phyloP scores from a whole-genome alignment of 2,329 filamentous ascomycete species.

The Ilyonectria robusta region DNA sequence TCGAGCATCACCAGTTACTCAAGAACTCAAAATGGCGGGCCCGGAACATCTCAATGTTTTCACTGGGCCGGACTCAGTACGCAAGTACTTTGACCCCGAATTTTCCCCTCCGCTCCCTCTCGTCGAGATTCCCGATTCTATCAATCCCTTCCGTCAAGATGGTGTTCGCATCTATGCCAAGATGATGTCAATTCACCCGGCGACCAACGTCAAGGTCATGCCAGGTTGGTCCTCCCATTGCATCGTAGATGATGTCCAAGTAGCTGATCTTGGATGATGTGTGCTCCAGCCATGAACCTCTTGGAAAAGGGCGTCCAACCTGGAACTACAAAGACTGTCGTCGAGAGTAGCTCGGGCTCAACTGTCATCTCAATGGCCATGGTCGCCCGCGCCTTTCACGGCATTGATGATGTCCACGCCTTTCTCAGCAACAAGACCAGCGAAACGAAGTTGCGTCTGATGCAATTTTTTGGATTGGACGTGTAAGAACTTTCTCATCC shows the following conservation, averaged over 20 bases:
- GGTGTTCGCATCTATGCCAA: slow-evolving; percentile 75
- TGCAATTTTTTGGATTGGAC: slow-evolving; percentile 53
- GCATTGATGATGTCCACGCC: slow-evolving; percentile 59
- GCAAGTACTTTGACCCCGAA: slow-evolving; percentile 72
- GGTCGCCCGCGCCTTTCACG: slow-evolving; percentile 52
- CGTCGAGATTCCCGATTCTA: slow-evolving; percentile 68
- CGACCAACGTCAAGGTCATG: slow-evolving; percentile 74
- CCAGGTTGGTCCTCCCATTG: slow-evolving; percentile 58
- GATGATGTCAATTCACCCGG: slow-evolving; percentile 74
- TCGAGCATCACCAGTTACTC: slow-evolving; percentile 21
- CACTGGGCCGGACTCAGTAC: slow-evolving; percentile 67
- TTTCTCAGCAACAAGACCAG: slow-evolving; percentile 64
- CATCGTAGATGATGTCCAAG: not conserved
- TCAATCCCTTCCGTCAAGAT: slow-evolving; percentile 71
- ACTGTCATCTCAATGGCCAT: slow-evolving; percentile 71
- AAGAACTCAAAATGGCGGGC: slow-evolving; percentile 43
- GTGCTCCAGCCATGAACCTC: slow-evolving; percentile 58
- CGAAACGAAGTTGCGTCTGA: slow-evolving; percentile 49
- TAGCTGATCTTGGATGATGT: slow-evolving; percentile 30
- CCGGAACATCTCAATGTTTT: slow-evolving; percentile 64
- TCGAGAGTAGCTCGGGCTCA: slow-evolving; percentile 74
- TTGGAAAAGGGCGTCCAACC: slow-evolving; percentile 61
- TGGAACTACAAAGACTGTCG: slow-evolving; percentile 64
- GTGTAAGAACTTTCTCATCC: slow-evolving; percentile 43
- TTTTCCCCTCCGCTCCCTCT: slow-evolving; percentile 69